Conservation (phyloP, 169 alveolate species). For the Plasmodium malariae region DNA sequence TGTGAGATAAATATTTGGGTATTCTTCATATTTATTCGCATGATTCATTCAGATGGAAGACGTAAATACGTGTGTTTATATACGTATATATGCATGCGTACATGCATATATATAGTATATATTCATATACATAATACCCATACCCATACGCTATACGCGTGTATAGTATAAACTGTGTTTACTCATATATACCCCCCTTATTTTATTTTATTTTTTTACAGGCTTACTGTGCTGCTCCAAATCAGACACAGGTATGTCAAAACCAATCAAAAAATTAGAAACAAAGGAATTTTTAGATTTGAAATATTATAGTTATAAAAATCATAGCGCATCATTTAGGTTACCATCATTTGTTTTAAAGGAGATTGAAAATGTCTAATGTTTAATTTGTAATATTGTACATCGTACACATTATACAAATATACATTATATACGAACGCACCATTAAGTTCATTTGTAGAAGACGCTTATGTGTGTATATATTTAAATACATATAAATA, state of each 20-base stretch:
- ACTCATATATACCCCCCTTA: too few species aligned
- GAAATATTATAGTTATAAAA: slow-evolving; percentile 61
- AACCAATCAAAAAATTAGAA: slow-evolving; percentile 47
- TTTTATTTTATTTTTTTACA: not conserved
- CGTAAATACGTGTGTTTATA: too few species aligned
- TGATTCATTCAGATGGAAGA: too few species aligned
- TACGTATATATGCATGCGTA: not conserved
- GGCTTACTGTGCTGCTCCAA: slow-evolving; percentile 72
- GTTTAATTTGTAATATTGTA: not conserved
- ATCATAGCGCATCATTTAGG: slow-evolving; percentile 52
- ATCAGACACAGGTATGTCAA: slow-evolving; percentile 43
- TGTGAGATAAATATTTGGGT: too few species aligned
- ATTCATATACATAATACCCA: not conserved
- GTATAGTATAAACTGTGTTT: too few species aligned
- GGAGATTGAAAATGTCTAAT: slow-evolving; percentile 47
- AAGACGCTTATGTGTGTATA: not conserved
- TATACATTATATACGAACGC: too few species aligned
- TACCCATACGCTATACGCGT: not conserved
- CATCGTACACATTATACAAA: not conserved
- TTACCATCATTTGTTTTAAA: slow-evolving; percentile 55
- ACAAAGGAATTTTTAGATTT: slow-evolving; percentile 40
- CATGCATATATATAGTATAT: not conserved
- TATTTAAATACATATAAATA: not conserved
- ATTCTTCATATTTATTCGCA: too few species aligned
- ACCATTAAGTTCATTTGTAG: too few species aligned